Base-by-base conservation (phyloP, 78 protist species). In the Speleostelium caveatum region DNA sequence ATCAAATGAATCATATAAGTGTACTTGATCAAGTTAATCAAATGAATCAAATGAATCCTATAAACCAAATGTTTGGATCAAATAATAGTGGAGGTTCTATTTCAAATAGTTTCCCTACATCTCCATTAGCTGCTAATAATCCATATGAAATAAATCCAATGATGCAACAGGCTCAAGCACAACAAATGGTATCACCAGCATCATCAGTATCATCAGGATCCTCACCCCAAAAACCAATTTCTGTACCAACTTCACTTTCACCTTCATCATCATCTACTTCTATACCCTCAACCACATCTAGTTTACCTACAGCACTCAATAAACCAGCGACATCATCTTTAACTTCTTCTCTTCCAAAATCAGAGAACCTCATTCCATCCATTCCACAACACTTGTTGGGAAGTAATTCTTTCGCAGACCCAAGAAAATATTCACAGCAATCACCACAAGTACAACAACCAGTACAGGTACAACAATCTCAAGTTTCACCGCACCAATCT, bases 351-450 rank as follows among this genome's bases (percentile, higher is more conserved):
- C 33, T 58, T 30, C 55, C 71, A 55, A 58, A 53, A 38, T 55
- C 83, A 38, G 83, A 69, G n/a, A 56, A 36, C 10, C 26, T 42
- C 10, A 83, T 83, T 59, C 91, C 63, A 38, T 79, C 91, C 22
- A 83, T 83, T 42, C 91, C 91, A 60, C 61, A 33, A 69, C 91
- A 83, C 45, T 35, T 69, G 5, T 41, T 39, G 28, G 78, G 75
- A n/a, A 65, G 33, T 62, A 69, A 67, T 36, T 59, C 91, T n/a
- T 83, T 83, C 69, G 91, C 91, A 24, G 75, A 83, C 17, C 91
- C 91, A 59, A 83, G 53, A 21, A 83, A 83, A 32, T 79, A 83
- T 32, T 72, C 73, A 1, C 67, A 58, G 12, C 63, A 7, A 39
- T 1, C 7, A 66, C 49, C 12, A 3, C 2, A 22, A 61, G 2